Conservation (phyloP, 768 basidiomycete species). For the Polyporus arcularius region DNA sequence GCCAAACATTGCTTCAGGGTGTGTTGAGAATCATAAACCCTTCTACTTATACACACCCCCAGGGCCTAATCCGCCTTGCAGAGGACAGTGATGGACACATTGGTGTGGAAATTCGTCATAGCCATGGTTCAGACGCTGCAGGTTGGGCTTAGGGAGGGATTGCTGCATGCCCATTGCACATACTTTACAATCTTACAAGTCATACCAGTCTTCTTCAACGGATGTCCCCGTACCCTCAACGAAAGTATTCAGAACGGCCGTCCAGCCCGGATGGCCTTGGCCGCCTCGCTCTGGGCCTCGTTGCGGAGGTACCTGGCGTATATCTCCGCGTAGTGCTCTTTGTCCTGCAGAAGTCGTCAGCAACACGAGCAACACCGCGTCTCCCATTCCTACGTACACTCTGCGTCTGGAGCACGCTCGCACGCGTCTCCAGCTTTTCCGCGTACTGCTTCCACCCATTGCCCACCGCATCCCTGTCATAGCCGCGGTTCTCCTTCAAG, state of each 20-base stretch:
- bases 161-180: too few relatives aligned
- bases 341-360: conserved; percentile 29
- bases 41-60: too few relatives aligned
- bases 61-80: too few relatives aligned
- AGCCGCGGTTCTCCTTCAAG: conserved; percentile 50
- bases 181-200: too few relatives aligned
- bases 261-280: conserved; percentile 31
- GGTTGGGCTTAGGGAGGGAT: too few relatives aligned
- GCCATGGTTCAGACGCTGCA: too few relatives aligned
- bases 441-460: conserved; percentile 48
- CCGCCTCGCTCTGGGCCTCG: conserved; percentile 38
- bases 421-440: conserved; percentile 41
- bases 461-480: conserved; percentile 44
- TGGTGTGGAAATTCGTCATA: too few relatives aligned
- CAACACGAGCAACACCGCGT: neutral
- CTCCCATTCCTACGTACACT: conserved; percentile 24
- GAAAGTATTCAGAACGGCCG: conserved; percentile 4
- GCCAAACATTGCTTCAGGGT: too few relatives aligned
- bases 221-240: too few relatives aligned
- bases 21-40: too few relatives aligned
- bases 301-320: conserved; percentile 58
- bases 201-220: too few relatives aligned
- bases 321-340: conserved; percentile 47
- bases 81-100: too few relatives aligned
- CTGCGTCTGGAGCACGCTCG: conserved; percentile 48